Evolutionary conservation across 2,329 filamentous ascomycete species (phyloP).

Genomic region (Talaromyces sp.): DNA sequence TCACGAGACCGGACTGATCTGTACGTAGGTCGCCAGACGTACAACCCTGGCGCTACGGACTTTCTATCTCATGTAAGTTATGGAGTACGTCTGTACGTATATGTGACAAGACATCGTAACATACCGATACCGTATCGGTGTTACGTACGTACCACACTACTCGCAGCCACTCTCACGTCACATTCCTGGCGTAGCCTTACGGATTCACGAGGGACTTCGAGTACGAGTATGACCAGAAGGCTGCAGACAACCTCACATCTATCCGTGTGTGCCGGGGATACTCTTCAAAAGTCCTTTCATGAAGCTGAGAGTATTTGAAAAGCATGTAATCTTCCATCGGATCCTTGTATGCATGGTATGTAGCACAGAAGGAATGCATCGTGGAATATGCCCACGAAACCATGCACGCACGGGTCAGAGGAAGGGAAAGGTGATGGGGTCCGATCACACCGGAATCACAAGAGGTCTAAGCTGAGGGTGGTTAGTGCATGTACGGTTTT

Average conservation of each 20-base stretch:
- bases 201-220: background rate
- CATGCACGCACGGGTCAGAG: background rate
- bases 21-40: background rate
- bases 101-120: background rate
- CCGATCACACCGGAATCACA: slow-evolving; percentile 6
- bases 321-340: background rate
- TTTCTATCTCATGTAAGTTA: background rate
- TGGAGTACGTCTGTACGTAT: background rate
- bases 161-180: slow-evolving; percentile 4
- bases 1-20: slow-evolving; percentile 7
- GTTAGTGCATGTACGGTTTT: background rate
- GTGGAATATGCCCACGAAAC: background rate
- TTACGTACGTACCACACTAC: background rate
- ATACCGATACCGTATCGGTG: slow-evolving; percentile 1
- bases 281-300: background rate
- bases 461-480: background rate
- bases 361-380: background rate
- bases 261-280: background rate
- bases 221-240: background rate
- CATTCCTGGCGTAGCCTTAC: slow-evolving; percentile 2
- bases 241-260: background rate
- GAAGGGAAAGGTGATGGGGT: slow-evolving; percentile 1
- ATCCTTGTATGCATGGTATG: background rate
- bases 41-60: background rate
- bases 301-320: background rate